Evolutionary conservation across 2,329 filamentous ascomycete species (phyloP).

Genomic region (Nakataea oryzae): DNA sequence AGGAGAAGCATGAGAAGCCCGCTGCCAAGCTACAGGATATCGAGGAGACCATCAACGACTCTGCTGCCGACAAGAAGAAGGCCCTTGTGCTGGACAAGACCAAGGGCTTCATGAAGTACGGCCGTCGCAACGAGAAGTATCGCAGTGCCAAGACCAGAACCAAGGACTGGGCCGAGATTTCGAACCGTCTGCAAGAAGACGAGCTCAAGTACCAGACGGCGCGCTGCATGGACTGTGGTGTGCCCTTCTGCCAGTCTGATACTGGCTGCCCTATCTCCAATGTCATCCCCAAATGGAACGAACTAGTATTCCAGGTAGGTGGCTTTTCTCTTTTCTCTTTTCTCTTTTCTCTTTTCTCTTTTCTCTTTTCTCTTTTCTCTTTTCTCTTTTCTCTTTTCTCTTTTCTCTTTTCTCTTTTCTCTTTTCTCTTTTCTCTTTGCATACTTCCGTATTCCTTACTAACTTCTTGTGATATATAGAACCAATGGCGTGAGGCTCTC

Average conservation of each 20-base stretch:
- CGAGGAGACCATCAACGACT: slow-evolving; percentile 81
- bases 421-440: no score
- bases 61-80: slow-evolving; percentile 79
- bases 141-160: slow-evolving; percentile 72
- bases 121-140: slow-evolving; percentile 88
- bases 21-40: slow-evolving; percentile 68
- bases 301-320: slow-evolving; percentile 63
- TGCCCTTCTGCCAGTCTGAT: slow-evolving; percentile 95
- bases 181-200: slow-evolving; percentile 77
- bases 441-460: no score
- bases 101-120: slow-evolving; percentile 94
- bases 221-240: slow-evolving; percentile 97
- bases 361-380: no score
- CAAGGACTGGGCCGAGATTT: slow-evolving; percentile 91
- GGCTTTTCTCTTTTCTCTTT: no score
- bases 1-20: slow-evolving; percentile 57
- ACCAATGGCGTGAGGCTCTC: slow-evolving; percentile 83
- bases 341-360: no score
- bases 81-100: slow-evolving; percentile 96
- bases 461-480: no score
- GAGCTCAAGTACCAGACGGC: slow-evolving; percentile 95
- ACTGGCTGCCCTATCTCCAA: slow-evolving; percentile 93
- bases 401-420: no score
- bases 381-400: no score
- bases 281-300: slow-evolving; percentile 97